Evolutionary conservation across 495 filamentous ascomycete genomes (phyloP).

Genomic region (Hypomontagnella monticulosa): DNA sequence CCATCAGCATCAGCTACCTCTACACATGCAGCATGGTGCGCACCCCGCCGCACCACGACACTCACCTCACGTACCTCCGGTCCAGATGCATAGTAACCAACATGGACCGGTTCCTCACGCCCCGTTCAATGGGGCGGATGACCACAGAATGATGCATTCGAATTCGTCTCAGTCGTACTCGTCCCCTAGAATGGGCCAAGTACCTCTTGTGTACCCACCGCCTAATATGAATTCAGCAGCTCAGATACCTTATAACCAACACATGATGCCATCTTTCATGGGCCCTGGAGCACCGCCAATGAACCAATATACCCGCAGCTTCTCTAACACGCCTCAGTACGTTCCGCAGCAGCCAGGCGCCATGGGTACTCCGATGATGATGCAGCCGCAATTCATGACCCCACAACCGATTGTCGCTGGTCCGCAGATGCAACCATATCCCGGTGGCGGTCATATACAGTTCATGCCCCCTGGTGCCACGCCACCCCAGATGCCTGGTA

Average conservation of each 20-base stretch:
- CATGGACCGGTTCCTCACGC: conserved; percentile 68
- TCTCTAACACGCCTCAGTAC: conserved; percentile 70
- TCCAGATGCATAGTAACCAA: conserved; percentile 70
- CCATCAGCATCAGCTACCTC: conserved; percentile 80
- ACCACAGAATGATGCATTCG: conserved; percentile 86
- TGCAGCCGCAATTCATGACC: conserved; percentile 71
- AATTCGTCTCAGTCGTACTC: conserved; percentile 79
- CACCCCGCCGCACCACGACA: conserved; percentile 60
- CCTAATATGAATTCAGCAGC: conserved; percentile 73
- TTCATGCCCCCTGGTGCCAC: conserved; percentile 70
- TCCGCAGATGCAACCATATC: conserved; percentile 78
- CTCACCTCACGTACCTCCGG: conserved; percentile 71
- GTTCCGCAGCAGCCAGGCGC: conserved; percentile 69
- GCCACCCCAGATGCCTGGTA: conserved; percentile 67
- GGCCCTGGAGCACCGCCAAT: conserved; percentile 70
- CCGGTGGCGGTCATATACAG: conserved; percentile 64
- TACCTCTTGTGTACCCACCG: conserved; percentile 74
- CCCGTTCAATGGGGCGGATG: conserved; percentile 74
- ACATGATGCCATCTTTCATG: conserved; percentile 74
- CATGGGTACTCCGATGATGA: conserved; percentile 81
- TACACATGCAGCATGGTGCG: conserved; percentile 66
- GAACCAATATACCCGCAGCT: conserved; percentile 59
- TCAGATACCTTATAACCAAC: conserved; percentile 77
- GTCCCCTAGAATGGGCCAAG: conserved; percentile 78
- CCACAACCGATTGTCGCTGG: conserved; percentile 67